Base-by-base conservation (phyloP, 2,329 filamentous ascomycete genomes). In the Bipolaris sorokiniana region DNA sequence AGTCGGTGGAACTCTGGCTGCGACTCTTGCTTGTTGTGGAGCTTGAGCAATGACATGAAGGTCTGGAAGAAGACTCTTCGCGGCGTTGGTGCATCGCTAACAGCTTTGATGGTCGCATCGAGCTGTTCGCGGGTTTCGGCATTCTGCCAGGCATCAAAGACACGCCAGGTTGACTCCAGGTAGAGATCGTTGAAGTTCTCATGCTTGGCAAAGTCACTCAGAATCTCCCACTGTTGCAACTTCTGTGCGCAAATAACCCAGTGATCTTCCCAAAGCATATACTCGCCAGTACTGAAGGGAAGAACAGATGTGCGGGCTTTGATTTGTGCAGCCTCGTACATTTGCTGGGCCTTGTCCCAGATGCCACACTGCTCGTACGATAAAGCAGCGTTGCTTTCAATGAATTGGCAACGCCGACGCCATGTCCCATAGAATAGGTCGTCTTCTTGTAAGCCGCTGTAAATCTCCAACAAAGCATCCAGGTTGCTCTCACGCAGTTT, bases 201-300 rank as follows among this genome's bases (percentile, higher is more conserved):
- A 70, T 99, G 95, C 78, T 99, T 99, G 3, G 95, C 93, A 71
- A 98, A 98, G 68, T 99, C 96, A 61, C 92, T 92, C 33, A 99
- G 78, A 54, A 99, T 94, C 69, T 99, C 95, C 95, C 95, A 99
- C 73, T 99, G 96, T 76, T 99, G 96, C 44, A 99, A 83, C 79
- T 99, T 99, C 78, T 98, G 92, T 0, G 94, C 95, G 75, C 95
- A 99, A 48, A 97, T 84, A 40, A 99, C 89, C 95, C 95, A 99
- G 69, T 99, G 96, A 72, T 99, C 95, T 78, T 99, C 95, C 95
- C 95, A 99, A 1, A 99, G 85, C 86, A 96, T 97, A 78, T 99
- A 99, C 77, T 99, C 95, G 31, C 89, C 92, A 68, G 96, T 91
- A 1, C 94, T 97, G 76, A 97, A 98, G 0, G 95, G 94, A 59